Percentiles rank a stretch among this genome's conserved stretches.
Evolutionary conservation across 768 basidiomycete species (phyloP).

Genomic region (Cystobasidium onofrii): DNA sequence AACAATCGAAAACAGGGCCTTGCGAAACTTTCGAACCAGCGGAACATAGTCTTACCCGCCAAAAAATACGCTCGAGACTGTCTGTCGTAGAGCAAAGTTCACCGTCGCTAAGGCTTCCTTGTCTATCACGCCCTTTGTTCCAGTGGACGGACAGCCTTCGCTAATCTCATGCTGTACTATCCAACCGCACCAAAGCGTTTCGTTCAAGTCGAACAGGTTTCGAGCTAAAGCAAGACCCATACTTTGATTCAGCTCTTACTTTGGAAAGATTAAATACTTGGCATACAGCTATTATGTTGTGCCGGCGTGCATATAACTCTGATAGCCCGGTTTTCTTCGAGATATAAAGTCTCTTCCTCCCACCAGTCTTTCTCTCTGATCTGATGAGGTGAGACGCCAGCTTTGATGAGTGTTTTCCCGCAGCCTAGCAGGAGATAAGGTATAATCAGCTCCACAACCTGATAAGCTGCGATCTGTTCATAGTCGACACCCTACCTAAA

Average conservation of each 20-base stretch:
- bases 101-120: not conserved
- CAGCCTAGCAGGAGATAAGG: constrained; percentile 39
- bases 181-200: constrained; percentile 50
- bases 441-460: not conserved
- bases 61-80: constrained; percentile 39
- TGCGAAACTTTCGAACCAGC: too few species aligned
- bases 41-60: constrained; percentile 44
- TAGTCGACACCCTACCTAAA: too few species aligned
- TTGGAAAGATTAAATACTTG: too few species aligned
- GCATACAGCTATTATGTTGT: constrained; percentile 49
- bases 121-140: not conserved
- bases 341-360: constrained; percentile 43
- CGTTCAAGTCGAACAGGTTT: constrained; percentile 44
- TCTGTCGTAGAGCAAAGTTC: not conserved
- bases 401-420: constrained; percentile 43
- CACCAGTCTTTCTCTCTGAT: constrained; percentile 50
- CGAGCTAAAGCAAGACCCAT: constrained; percentile 43
- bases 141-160: constrained; percentile 24
- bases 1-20: too few species aligned
- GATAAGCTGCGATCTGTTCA: too few species aligned
- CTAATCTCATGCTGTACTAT: constrained; percentile 43
- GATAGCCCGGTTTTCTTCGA: not conserved
- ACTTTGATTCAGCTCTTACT: too few species aligned
- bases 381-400: constrained; percentile 45
- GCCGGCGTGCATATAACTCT: constrained; percentile 48